Percentiles rank a stretch among this genome's conserved stretches.
phyloP scores from a whole-genome alignment of 805 yeast genomes.

The Candida ortonii region DNA sequence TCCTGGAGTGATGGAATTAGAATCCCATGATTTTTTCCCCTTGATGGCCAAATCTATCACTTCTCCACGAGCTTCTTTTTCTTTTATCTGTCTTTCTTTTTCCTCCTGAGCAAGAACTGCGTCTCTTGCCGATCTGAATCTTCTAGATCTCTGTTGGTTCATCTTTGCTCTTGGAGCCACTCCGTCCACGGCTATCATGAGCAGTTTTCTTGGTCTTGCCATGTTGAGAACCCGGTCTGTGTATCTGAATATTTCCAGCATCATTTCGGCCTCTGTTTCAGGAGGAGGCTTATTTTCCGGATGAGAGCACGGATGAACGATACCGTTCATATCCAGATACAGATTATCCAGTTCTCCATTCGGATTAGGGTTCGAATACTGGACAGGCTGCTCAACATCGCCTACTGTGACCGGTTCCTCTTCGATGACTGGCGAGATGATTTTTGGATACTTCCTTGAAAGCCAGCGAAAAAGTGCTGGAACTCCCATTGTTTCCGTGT shows the following conservation, averaged over 20 bases:
- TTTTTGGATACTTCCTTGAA: constrained; percentile 89
- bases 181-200: constrained; percentile 97
- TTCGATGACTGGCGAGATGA: constrained; percentile 84
- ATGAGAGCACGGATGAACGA: constrained; percentile 98
- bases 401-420: constrained; percentile 58
- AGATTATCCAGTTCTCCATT: constrained; percentile 95
- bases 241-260: constrained; percentile 86
- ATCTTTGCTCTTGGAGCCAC: constrained; percentile 98
- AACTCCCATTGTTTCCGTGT: constrained; percentile 66
- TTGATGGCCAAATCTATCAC: constrained; percentile 71
- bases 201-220: constrained; percentile 92
- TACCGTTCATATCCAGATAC: constrained; percentile 97
- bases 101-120: constrained; percentile 78
- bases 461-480: constrained; percentile 98
- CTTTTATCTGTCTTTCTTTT: constrained; percentile 55
- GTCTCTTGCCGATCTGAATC: constrained; percentile 89
- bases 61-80: constrained; percentile 65
- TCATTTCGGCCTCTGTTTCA: constrained; percentile 95
- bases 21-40: constrained; percentile 83
- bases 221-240: constrained; percentile 87
- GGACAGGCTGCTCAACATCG: constrained; percentile 62
- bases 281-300: constrained; percentile 97
- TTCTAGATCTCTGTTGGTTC: constrained; percentile 94
- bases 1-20: constrained; percentile 97
- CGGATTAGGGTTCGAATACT: constrained; percentile 76